Percentiles rank a stretch among this genome's conserved stretches.
Conservation (phyloP, 495 filamentous ascomycete genomes). For the Aspergillus indologenus region DNA sequence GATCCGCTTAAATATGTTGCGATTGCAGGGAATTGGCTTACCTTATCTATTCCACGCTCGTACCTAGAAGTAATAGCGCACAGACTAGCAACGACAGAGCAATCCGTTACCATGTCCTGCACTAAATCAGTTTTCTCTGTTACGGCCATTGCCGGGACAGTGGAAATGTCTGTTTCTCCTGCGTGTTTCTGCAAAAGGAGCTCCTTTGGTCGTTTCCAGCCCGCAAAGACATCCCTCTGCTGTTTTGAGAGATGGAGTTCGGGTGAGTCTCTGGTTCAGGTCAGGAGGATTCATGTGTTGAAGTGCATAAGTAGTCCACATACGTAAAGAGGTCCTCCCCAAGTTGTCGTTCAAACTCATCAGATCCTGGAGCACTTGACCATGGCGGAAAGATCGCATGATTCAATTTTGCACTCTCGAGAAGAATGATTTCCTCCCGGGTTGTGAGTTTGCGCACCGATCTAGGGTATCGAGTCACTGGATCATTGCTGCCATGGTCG, state of each 20-base stretch:
- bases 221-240: constrained; percentile 68
- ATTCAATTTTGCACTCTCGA: constrained; percentile 74
- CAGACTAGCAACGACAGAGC: constrained; percentile 93
- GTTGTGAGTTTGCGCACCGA: constrained; percentile 63
- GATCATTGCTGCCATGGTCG: constrained; percentile 16
- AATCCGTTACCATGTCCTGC: constrained; percentile 92
- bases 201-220: constrained; percentile 76
- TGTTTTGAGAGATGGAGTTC: constrained; percentile 66
- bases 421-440: constrained; percentile 73
- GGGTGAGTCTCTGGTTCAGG: constrained; percentile 57
- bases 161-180: constrained; percentile 8
- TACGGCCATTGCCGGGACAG: constrained; percentile 51
- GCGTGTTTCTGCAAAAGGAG: constrained; percentile 28
- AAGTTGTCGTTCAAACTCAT: constrained; percentile 48
- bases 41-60: constrained; percentile 58
- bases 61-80: constrained; percentile 73
- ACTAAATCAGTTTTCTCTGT: constrained; percentile 68
- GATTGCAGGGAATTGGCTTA: constrained; percentile 26
- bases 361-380: constrained; percentile 53
- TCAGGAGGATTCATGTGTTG: constrained; percentile 24
- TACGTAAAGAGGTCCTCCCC: constrained; percentile 52
- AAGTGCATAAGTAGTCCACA: constrained; percentile 21
- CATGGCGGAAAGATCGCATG: constrained; percentile 81
- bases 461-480: constrained; percentile 28
- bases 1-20: not conserved